Evolutionary conservation across 1,284 basidiomycete species (phyloP).

Genomic region (Malassezia arunalokei): DNA sequence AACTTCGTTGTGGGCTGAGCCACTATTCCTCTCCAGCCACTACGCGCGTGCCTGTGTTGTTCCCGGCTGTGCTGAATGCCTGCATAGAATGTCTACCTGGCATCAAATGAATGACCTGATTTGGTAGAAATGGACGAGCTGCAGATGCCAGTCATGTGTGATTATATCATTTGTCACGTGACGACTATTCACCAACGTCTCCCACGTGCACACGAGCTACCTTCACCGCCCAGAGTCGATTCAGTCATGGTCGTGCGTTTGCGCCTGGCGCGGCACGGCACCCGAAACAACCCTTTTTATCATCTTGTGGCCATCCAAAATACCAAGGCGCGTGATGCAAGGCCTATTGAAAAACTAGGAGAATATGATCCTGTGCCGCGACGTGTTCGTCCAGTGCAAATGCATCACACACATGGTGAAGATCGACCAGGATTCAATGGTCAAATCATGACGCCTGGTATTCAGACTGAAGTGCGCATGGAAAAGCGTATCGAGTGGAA

Average conservation of each 20-base stretch:
- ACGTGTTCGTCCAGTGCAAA: neutral
- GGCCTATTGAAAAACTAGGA: slow-evolving; percentile 77
- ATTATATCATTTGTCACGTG: too few relatives aligned
- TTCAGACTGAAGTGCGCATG: slow-evolving; percentile 20
- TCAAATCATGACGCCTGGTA: slow-evolving; percentile 26
- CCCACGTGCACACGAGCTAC: too few relatives aligned
- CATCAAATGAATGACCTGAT: too few relatives aligned
- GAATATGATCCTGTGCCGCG: slow-evolving; percentile 63
- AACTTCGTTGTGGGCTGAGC: too few relatives aligned
- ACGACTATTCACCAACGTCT: too few relatives aligned
- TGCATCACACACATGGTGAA: neutral
- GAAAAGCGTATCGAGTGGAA: slow-evolving; percentile 78
- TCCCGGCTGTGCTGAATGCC: too few relatives aligned
- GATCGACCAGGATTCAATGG: slow-evolving; percentile 20
- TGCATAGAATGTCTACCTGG: too few relatives aligned
- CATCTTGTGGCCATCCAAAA: slow-evolving; percentile 77
- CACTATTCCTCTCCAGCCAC: too few relatives aligned
- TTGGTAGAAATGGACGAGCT: too few relatives aligned
- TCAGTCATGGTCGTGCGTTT: slow-evolving; percentile 66
- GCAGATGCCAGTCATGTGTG: too few relatives aligned
- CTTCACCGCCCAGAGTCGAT: too few relatives aligned
- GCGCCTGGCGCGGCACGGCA: slow-evolving; percentile 73
- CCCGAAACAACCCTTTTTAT: slow-evolving; percentile 64
- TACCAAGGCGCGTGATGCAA: slow-evolving; percentile 65
- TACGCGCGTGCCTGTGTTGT: too few relatives aligned